A percentile compares a stretch with the other conserved stretches of the same genome.
These are phyloP conservation scores for Fusarium tupiense DNA, from an alignment of 2,329 filamentous ascomycete species.

Conservation along the genomic window DNA sequence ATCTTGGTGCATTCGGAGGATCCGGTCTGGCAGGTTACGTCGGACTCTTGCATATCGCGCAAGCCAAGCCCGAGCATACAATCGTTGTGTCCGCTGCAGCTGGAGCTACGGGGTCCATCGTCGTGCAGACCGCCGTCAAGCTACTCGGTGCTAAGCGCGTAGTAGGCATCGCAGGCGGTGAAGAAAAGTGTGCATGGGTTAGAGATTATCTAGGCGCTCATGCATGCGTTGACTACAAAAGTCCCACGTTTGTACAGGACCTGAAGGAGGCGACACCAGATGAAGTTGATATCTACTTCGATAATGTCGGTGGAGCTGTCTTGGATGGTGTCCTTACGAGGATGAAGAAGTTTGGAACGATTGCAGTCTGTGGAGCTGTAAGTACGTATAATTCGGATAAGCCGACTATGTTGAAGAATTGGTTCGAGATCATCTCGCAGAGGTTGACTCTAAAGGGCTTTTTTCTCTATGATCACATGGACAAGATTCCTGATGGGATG, in stretches of 20 bases:
- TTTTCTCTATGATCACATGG: conserved; percentile 11
- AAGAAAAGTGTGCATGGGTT: conserved; percentile 35
- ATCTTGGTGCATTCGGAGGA: conserved; percentile 11
- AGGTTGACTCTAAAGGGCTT: not conserved
- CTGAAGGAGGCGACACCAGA: not conserved
- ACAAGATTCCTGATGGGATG: not conserved
- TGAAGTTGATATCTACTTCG: conserved; percentile 9
- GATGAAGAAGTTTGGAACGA: conserved; percentile 1
- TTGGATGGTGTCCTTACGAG: conserved; percentile 1
- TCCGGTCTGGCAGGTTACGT: conserved; percentile 4
- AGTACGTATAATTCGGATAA: not conserved
- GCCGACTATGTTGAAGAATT: not conserved
- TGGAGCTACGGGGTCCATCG: conserved; percentile 3
- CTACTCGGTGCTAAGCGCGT: conserved; percentile 28
- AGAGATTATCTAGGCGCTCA: conserved; percentile 23
- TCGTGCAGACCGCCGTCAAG: conserved; percentile 24
- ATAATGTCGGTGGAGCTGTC: conserved; percentile 6
- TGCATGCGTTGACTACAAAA: conserved; percentile 27
- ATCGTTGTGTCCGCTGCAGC: conserved; percentile 4
- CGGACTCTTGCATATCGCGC: not conserved
- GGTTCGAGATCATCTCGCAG: conserved; percentile 7
- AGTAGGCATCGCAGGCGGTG: conserved; percentile 29
- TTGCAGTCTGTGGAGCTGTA: not conserved
- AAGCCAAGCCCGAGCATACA: not conserved
- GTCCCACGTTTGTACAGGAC: not conserved